Conservation (phyloP, 306 rosid genomes). For the Argentina anserina region DNA sequence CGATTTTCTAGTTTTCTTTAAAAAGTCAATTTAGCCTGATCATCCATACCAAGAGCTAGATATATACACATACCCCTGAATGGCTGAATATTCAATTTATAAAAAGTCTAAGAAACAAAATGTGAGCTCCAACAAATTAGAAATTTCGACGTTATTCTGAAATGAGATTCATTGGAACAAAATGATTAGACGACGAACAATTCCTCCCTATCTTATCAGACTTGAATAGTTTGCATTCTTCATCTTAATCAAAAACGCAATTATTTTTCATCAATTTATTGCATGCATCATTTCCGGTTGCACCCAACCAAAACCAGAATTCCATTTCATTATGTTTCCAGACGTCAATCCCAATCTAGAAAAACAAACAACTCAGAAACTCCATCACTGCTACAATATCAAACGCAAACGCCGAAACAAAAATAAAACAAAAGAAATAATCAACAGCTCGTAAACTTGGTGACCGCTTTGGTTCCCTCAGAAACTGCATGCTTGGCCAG, state of each 20-base stretch:
- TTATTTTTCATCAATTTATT: neutral
- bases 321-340: neutral
- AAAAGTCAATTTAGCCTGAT: too few species aligned
- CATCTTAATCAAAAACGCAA: neutral
- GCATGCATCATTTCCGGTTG: neutral
- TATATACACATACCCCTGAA: neutral
- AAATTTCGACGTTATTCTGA: neutral
- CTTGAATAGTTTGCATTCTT: neutral
- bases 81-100: neutral
- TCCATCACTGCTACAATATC: neutral
- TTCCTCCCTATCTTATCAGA: neutral
- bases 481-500: slow-evolving; percentile 79
- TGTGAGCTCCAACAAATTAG: neutral
- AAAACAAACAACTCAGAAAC: neutral
- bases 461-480: slow-evolving; percentile 76
- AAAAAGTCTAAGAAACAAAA: neutral
- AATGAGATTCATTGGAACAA: neutral
- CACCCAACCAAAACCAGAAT: neutral
- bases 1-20: too few species aligned
- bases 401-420: neutral
- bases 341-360: neutral
- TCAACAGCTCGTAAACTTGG: slow-evolving; percentile 71
- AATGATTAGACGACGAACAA: neutral
- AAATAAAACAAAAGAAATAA: neutral
- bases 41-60: too few species aligned